These are phyloP conservation scores for Aureobasidium sp. DNA, from an alignment of 2,329 filamentous ascomycete genomes.

Conservation along the genomic window DNA sequence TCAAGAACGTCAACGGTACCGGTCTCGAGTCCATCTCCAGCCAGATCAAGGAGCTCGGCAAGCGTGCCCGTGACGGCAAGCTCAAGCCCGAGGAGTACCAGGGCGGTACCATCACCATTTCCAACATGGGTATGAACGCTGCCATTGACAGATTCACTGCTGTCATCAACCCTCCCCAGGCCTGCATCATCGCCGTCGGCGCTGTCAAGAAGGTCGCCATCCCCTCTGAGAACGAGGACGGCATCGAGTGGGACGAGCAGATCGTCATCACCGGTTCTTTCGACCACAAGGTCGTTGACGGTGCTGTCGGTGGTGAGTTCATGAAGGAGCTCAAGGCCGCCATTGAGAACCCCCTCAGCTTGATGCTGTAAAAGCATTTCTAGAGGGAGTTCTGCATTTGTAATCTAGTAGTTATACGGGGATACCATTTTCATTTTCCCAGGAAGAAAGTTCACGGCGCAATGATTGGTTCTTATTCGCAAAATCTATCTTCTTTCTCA, in stretches of 20 bases:
- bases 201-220: slow-evolving; percentile 93
- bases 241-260: slow-evolving; percentile 93
- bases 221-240: slow-evolving; percentile 76
- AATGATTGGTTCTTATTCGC: slow-evolving; percentile 11
- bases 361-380: slow-evolving; percentile 60
- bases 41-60: slow-evolving; percentile 91
- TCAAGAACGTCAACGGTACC: slow-evolving; percentile 77
- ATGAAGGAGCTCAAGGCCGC: slow-evolving; percentile 96
- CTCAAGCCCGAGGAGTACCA: slow-evolving; percentile 99
- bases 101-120: slow-evolving; percentile 97
- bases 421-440: slow-evolving; percentile 9
- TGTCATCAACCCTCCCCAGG: slow-evolving; percentile 97
- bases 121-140: slow-evolving; percentile 99
- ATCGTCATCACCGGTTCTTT: slow-evolving; percentile 92
- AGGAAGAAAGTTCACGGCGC: slow-evolving; percentile 8
- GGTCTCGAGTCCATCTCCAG: slow-evolving; percentile 82
- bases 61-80: slow-evolving; percentile 93
- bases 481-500: slow-evolving; percentile 11
- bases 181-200: slow-evolving; percentile 88
- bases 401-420: slow-evolving; percentile 13
- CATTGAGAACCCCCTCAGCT: slow-evolving; percentile 91
- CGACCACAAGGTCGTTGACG: slow-evolving; percentile 98
- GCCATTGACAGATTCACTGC: slow-evolving; percentile 96
- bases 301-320: slow-evolving; percentile 92
- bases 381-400: slow-evolving; percentile 10